These are phyloP conservation scores for Aristolochia fimbriata DNA, from an alignment of 164 flowering plant species.

Conservation along the genomic window DNA sequence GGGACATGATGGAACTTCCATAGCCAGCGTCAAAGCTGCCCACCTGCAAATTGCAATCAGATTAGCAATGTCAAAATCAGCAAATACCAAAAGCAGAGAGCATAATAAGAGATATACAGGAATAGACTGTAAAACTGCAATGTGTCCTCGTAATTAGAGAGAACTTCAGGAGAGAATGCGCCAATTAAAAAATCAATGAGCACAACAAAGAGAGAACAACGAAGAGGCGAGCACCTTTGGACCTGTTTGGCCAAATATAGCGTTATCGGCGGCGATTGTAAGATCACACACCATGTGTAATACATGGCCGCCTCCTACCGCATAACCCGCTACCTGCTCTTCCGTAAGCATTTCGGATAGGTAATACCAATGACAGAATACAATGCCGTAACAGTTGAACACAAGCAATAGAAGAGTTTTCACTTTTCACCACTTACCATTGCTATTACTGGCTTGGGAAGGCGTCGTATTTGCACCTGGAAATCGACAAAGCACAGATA, in stretches of 20 bases:
- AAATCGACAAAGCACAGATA: too few species aligned
- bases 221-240: constrained; percentile 60
- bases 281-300: constrained; percentile 96
- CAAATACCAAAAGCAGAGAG: too few species aligned
- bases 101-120: not conserved
- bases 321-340: constrained; percentile 93
- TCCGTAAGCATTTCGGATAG: not conserved
- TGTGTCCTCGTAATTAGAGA: not conserved
- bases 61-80: not conserved
- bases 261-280: constrained; percentile 93
- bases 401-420: not conserved
- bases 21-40: constrained; percentile 99
- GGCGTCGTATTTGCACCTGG: constrained; percentile 89
- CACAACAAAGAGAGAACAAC: not conserved
- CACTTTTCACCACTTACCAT: constrained; percentile 40
- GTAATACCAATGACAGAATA: not conserved
- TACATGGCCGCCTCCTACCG: constrained; percentile 93
- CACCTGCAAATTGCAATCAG: constrained; percentile 36
- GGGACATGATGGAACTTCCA: constrained; percentile 93
- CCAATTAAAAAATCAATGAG: not conserved
- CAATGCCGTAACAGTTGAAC: not conserved
- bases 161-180: not conserved
- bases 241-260: constrained; percentile 86
- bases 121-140: not conserved
- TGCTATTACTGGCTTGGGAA: constrained; percentile 95